These are phyloP conservation scores for Oryza glumipatula DNA, from an alignment of 176 grass and related monocot species.

Conservation along the genomic window DNA sequence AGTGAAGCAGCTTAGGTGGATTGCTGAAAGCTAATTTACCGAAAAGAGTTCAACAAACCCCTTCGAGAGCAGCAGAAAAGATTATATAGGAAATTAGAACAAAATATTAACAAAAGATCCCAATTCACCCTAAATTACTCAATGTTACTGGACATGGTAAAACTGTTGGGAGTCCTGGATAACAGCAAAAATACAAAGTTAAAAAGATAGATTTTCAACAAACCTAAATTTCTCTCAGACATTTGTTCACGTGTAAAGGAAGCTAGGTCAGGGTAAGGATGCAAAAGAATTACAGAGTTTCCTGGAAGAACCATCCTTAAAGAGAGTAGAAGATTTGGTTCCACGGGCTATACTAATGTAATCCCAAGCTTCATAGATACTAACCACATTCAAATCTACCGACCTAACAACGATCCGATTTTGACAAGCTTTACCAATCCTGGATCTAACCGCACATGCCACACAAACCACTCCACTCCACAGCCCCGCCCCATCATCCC, in stretches of 20 bases:
- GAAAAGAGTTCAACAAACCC: background rate
- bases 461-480: background rate
- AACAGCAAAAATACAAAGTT: too few species aligned
- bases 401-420: background rate
- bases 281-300: background rate
- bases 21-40: background rate
- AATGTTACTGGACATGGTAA: background rate
- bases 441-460: slow-evolving; percentile 41
- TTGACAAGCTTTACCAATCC: background rate
- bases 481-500: background rate
- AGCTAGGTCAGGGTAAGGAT: background rate
- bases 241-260: background rate
- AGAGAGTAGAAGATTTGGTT: background rate
- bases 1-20: background rate
- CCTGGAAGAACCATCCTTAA: background rate
- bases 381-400: background rate
- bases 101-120: background rate
- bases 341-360: background rate
- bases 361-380: background rate
- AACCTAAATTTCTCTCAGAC: background rate
- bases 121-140: background rate
- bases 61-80: background rate
- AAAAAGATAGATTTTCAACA: too few species aligned
- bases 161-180: too few species aligned
- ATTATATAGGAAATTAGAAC: background rate